Base-by-base conservation (phyloP, 441 rosid species). In the Dalechampia spathulata region DNA sequence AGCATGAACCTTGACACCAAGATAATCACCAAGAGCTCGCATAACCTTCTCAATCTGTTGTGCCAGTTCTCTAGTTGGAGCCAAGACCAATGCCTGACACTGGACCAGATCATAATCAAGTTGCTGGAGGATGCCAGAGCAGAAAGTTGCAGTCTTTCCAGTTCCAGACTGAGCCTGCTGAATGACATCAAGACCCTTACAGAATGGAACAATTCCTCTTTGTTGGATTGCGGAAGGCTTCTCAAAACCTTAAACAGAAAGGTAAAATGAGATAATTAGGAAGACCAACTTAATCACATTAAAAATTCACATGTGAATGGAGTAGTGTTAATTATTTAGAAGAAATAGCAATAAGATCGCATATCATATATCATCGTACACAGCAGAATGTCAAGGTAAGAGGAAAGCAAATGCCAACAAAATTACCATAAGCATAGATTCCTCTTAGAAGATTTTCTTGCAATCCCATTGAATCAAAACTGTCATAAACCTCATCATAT, bases 211-310 rank as follows among this genome's bases (percentile, higher is more conserved):
- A 30, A 88, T 85, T 52, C 96, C 96, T 42, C 91, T 86, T 66
- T 88, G 94, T 67, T 88, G 96, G 70, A 88, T 83, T 17, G 96
- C 94, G 45, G 89, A 88, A 2, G 91, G 91, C 78, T 88, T 86
- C 68, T 88, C 94, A 74, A 88, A 85, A 75, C 96, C 96, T 85
- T 38, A 58, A 49, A 51, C 16, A 52, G 53, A 56, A n/a, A n/a
- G n/a, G n/a, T n/a, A n/a, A n/a, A n/a, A n/a, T n/a, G n/a, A n/a
- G n/a, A n/a, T n/a, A n/a, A n/a, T n/a, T n/a, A n/a, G n/a, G n/a
- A n/a, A n/a, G n/a, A n/a, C n/a, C n/a, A n/a, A n/a, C n/a, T n/a
- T n/a, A n/a, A n/a, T n/a, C n/a, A n/a, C n/a, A n/a, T n/a, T n/a
- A n/a, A n/a, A n/a, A n/a, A n/a, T n/a, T n/a, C n/a, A n/a, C n/a